phyloP scores from a whole-genome alignment of 1,139 yeast genomes.

The Pichia sp. region DNA sequence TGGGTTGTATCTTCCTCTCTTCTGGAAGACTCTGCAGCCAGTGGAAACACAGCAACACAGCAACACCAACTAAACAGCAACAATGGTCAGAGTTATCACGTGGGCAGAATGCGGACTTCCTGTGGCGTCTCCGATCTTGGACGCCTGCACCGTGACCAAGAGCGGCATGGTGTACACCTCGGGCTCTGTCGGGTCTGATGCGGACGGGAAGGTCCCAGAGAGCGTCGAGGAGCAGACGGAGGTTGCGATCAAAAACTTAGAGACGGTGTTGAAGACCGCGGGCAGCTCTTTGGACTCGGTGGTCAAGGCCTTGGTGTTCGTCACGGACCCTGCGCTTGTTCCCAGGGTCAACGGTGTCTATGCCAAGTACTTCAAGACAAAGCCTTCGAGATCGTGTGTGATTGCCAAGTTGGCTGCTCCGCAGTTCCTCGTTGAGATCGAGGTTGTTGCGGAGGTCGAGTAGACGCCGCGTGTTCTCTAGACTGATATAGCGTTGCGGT shows the following conservation, averaged over 20 bases:
- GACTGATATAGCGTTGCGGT: background rate
- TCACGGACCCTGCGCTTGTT: slow-evolving; percentile 36
- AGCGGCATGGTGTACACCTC: slow-evolving; percentile 31
- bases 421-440: slow-evolving; percentile 35
- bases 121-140: slow-evolving; percentile 20
- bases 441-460: slow-evolving; percentile 33
- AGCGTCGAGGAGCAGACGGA: slow-evolving; percentile 42
- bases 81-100: slow-evolving; percentile 20
- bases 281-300: slow-evolving; percentile 37
- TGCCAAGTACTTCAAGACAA: slow-evolving; percentile 35
- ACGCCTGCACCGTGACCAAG: slow-evolving; percentile 24
- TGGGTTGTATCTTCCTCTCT: background rate
- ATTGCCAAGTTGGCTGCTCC: slow-evolving; percentile 33
- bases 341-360: slow-evolving; percentile 36
- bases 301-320: slow-evolving; percentile 39
- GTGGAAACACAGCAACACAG: background rate
- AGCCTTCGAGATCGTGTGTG: slow-evolving; percentile 42
- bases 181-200: slow-evolving; percentile 40
- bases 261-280: slow-evolving; percentile 40
- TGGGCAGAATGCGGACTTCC: slow-evolving; percentile 26
- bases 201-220: slow-evolving; percentile 38
- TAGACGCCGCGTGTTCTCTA: background rate
- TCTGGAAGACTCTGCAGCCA: background rate
- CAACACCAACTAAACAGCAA: background rate
- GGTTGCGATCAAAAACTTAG: slow-evolving; percentile 42